Evolutionary conservation across 139 green algal genomes (phyloP), one percentile per base, ranked within the genome.

Genomic region (Coelastrella sp.): DNA sequence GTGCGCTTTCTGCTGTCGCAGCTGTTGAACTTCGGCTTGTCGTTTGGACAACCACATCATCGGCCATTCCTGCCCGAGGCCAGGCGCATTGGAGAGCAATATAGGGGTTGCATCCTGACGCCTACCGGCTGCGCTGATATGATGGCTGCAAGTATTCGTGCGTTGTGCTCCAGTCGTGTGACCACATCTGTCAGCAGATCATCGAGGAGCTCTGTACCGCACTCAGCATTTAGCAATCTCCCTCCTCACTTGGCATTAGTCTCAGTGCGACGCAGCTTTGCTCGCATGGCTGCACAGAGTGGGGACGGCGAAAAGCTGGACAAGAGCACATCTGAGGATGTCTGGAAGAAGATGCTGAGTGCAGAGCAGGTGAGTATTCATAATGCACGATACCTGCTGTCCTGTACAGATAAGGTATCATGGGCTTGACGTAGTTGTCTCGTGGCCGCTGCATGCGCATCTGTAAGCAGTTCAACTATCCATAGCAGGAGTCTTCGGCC

Each of bases 321-420:
- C 56, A 89, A 89, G 84, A 65, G 24, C 76, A 90, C 87, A 12
- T 10, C 59, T 25, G 58, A 84, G 8, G 76, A 66, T 12, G 61
- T 49, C 3, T 90, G 87, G 87, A 79, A 73, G 61, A 90, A 81
- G 27, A 35, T 90, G 73, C 80, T 88, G 6, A 57, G 14, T 7
- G 86, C 84, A 1, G 61, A 85, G 24, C 78, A 85, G 66, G 78
- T 65, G 17, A 27, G 87, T 22, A 56, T 14, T 7, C 25, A 14
- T 25, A 15, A 27, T n/a, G 20, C 72, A 78, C 35, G 35, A 49
- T 49, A 49, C 65, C 65, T 73, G 65, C 65, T 49, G 35, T 3
- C 35, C 35, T 5, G 35, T 49, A 49, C 35, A 49, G 3, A 49
- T 1, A 49, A 49, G 35, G 35, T 49, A 49, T 49, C 35, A 49